Evolutionary conservation across 305 asterid species (phyloP).

Genomic region (Fraxinus xanthoxyloides): DNA sequence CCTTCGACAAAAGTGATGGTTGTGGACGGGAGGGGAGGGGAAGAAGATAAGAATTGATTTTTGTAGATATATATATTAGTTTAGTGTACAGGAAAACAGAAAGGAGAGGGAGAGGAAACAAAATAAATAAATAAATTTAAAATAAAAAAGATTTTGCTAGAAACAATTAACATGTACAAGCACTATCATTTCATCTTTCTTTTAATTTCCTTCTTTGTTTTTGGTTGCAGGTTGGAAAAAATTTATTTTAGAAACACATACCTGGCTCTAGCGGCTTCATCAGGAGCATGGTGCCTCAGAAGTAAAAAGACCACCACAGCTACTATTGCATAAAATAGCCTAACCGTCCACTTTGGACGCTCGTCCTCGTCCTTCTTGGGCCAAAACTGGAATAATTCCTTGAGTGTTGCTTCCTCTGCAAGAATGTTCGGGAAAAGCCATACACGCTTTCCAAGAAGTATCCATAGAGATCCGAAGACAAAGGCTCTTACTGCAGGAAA

Average conservation of each 20-base stretch:
- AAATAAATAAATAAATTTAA: neutral
- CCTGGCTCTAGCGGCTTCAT: conserved; percentile 99
- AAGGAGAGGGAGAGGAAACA: neutral
- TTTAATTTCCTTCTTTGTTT: neutral
- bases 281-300: conserved; percentile 99
- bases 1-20: neutral
- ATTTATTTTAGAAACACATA: conserved; percentile 23
- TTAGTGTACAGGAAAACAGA: neutral
- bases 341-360: conserved; percentile 92
- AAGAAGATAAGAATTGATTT: neutral
- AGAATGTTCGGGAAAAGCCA: conserved; percentile 99
- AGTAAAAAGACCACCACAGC: conserved; percentile 65
- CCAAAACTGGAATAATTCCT: conserved; percentile 97
- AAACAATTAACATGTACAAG: neutral
- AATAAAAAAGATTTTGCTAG: neutral
- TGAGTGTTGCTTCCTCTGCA: conserved; percentile 97
- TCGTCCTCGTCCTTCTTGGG: conserved; percentile 95
- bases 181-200: neutral
- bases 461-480: conserved; percentile 74
- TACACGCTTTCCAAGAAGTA: conserved; percentile 76
- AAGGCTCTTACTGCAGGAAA: conserved; percentile 77
- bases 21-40: neutral
- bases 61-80: neutral
- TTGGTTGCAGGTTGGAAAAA: neutral
- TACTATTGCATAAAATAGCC: conserved; percentile 73